Evolutionary conservation across 345 rosid species (phyloP), one percentile per base, ranked within the genome.

Genomic region (Euphorbia tirucalli): DNA sequence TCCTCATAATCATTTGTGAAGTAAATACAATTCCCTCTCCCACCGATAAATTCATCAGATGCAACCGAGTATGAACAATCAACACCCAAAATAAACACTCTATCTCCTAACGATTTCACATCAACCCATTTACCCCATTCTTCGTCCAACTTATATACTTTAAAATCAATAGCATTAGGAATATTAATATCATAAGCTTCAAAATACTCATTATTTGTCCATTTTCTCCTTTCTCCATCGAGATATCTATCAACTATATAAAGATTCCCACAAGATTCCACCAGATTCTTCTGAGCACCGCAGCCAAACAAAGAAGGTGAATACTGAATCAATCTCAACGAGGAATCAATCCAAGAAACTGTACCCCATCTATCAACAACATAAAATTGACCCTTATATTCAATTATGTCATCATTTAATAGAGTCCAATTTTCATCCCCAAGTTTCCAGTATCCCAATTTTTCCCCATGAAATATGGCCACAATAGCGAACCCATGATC

Each of bases 81-180:
- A 0, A 22, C 14, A 21, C 65, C 69, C 52, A 79, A 19, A 19
- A 71, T 59, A 54, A 80, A 80, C 14, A 65, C 69, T 65, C 64
- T 54, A 69, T 76, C 77, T 9, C 60, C 75, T 27, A 75, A 75
- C 1, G 75, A 67, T 8, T 21, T 64, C 35, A 66, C 66, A 30
- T 72, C 69, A 65, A 65, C 69, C 83, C 83, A 76, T 11, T 16
- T 25, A 3, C 70, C 72, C 59, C 56, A 48, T 1, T 73, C 83
- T 49, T 80, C 72, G 46, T 80, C 77, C 49, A 76, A 56, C 80
- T 65, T 73, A 54, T n/a, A n/a, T n/a, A n/a, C n/a, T n/a, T n/a
- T n/a, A n/a, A n/a, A n/a, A n/a, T n/a, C n/a, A n/a, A n/a, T n/a
- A n/a, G n/a, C n/a, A n/a, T n/a, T n/a, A n/a, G n/a, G n/a, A n/a